A percentile compares a stretch with the other conserved stretches of the same genome.
Conservation (phyloP, 768 basidiomycete genomes). For the Boletus patriciae region DNA sequence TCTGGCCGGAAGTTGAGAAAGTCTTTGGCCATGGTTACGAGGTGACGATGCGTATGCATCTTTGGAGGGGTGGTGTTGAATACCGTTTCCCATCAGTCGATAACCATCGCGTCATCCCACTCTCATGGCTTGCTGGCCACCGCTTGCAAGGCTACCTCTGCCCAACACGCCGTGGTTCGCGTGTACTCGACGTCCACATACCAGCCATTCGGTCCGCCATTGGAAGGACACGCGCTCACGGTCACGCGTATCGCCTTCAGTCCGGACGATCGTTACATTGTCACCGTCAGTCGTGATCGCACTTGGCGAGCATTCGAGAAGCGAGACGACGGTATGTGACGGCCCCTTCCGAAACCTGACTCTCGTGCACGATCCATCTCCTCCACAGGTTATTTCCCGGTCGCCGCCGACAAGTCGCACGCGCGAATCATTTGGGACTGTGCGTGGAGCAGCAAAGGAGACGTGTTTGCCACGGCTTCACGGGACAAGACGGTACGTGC, state of each 20-base stretch:
- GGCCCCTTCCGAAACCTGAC: not conserved
- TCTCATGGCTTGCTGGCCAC: constrained; percentile 74
- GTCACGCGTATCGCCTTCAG: constrained; percentile 91
- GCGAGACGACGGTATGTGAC: constrained; percentile 40
- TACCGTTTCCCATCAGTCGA: constrained; percentile 51
- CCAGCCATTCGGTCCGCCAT: constrained; percentile 66
- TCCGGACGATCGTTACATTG: constrained; percentile 70
- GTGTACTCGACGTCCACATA: constrained; percentile 74
- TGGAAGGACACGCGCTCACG: constrained; percentile 84
- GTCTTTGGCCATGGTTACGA: constrained; percentile 98
- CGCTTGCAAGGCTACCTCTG: constrained; percentile 82
- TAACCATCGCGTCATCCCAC: constrained; percentile 75
- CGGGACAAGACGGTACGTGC: constrained; percentile 84
- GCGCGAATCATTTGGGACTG: constrained; percentile 96
- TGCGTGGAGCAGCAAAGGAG: constrained; percentile 75
- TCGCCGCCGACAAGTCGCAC: constrained; percentile 80
- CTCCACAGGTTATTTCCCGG: constrained; percentile 55
- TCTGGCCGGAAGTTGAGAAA: constrained; percentile 98
- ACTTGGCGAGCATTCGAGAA: constrained; percentile 82
- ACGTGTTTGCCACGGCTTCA: constrained; percentile 88
- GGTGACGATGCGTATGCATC: constrained; percentile 39
- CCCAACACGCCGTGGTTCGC: constrained; percentile 88
- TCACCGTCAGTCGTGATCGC: constrained; percentile 90
- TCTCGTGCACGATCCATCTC: not conserved
- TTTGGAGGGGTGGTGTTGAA: not conserved